Evolutionary conservation across 2,329 filamentous ascomycete species (phyloP), one percentile per base, ranked within the genome.

Genomic region (Claviceps digitariae): DNA sequence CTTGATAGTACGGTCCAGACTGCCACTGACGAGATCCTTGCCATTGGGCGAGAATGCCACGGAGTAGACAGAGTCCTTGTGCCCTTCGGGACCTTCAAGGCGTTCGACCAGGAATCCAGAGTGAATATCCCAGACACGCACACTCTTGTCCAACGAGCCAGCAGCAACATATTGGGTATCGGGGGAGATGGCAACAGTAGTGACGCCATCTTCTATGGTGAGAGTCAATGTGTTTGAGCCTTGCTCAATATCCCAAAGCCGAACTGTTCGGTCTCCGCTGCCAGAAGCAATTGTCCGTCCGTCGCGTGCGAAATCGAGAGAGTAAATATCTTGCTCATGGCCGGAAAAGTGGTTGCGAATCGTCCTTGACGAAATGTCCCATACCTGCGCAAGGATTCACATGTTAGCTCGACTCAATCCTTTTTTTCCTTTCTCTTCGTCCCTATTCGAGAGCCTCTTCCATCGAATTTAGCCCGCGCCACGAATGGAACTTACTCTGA

Each of bases 291-390:
- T 97, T 54, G 90, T 90, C 52, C 89, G 86, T 40, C 91, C 91
- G 62, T 96, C 94, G 44, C 89, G 84, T 34, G 91, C 87, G 69
- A 95, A 98, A 70, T 97, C 93, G 4, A 97, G 77, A 5, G 88
- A 95, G 71, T 97, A 97, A 58, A 98, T 98, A 60, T 98, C 93
- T 70, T 98, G 91, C 69, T 98, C 93, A 69, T 98, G 93, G 25
- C 93, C 93, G n/a, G 84, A 79, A 71, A 98, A 97, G 41, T 89
- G 89, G 66, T 93, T 89, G 63, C 90, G 87, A 66, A 98, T 97
- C 9, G 81, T 83, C 61, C 89, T 81, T 54, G 74, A 79, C 53
- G 79, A 77, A 61, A 98, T 97, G 67, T 98, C 93, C 93, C 93
- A 98, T 51, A 98, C 89, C 87, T 91, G 20, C 21, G 60, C 25